Percentiles rank a stretch among this genome's conserved stretches.
Evolutionary conservation across 345 rosid genomes (phyloP).

Genomic region (Hibiscus mutabilis): DNA sequence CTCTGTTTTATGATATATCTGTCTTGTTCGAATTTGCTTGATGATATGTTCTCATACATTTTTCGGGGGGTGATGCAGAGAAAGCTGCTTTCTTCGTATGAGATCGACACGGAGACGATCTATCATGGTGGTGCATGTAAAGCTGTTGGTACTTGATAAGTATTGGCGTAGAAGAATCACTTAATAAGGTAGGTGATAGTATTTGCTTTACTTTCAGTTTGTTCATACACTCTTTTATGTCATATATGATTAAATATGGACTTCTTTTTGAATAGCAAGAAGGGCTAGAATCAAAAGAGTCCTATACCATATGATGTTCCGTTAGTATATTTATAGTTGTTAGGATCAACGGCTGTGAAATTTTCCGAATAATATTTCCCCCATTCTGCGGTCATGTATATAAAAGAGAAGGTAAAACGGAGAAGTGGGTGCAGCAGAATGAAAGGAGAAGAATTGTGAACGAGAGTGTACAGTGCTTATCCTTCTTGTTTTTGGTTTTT

Average conservation of each 20-base stretch:
- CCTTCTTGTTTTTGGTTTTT: neutral
- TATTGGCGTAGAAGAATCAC: constrained; percentile 24
- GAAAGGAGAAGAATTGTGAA: neutral
- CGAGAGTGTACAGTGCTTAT: neutral
- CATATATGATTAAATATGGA: neutral
- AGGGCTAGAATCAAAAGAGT: neutral
- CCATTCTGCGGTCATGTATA: constrained; percentile 8
- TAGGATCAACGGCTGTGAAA: constrained; percentile 6
- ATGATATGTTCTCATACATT: neutral
- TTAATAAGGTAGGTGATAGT: constrained; percentile 22
- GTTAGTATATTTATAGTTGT: neutral
- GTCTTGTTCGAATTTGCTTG: neutral
- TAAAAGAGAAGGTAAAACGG: constrained; percentile 10
- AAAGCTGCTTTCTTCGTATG: constrained; percentile 66
- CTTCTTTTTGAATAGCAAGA: neutral
- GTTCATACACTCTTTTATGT: neutral
- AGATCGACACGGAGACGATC: constrained; percentile 29
- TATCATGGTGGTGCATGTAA: neutral
- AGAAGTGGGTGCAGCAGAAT: neutral
- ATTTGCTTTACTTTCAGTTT: neutral
- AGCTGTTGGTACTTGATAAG: constrained; percentile 19
- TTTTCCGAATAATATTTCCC: constrained; percentile 3
- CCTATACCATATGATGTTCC: neutral
- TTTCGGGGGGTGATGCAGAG: constrained; percentile 47
- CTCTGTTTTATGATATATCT: neutral